Evolutionary conservation across 768 basidiomycete species (phyloP).

Genomic region (Hortiboletus campestris): DNA sequence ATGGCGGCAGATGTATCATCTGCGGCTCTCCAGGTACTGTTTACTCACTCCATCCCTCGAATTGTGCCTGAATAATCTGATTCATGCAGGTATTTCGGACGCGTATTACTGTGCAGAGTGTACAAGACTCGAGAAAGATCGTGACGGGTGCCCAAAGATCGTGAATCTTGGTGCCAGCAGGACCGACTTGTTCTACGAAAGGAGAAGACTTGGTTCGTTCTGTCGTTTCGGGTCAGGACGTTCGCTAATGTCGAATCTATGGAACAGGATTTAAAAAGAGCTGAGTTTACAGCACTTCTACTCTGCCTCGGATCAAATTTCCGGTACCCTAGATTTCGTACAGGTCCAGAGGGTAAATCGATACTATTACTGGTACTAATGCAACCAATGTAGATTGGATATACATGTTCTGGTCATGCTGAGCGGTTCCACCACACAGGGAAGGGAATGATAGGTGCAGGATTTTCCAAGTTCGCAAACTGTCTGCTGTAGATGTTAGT

Average conservation of each 20-base stretch:
- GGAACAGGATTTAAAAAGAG: conserved; percentile 34
- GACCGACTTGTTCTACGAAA: conserved; percentile 90
- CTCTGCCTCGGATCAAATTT: not conserved
- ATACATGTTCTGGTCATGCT: conserved; percentile 2
- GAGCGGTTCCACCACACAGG: conserved; percentile 45
- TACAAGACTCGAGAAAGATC: conserved; percentile 93
- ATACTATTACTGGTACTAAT: conserved; percentile 3
- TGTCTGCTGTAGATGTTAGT: conserved; percentile 35
- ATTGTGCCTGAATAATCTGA: not conserved
- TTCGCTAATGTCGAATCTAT: not conserved
- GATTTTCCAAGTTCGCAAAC: conserved; percentile 57
- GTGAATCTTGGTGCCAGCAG: conserved; percentile 94
- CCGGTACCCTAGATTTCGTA: not conserved
- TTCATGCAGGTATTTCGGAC: conserved; percentile 83
- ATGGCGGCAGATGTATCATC: conserved; percentile 96
- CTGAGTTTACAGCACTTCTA: conserved; percentile 8
- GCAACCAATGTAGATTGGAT: not conserved
- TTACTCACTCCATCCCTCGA: not conserved
- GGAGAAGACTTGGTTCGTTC: conserved; percentile 71
- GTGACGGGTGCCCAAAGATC: conserved; percentile 98
- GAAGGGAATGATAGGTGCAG: conserved; percentile 61
- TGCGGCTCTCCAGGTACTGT: conserved; percentile 88
- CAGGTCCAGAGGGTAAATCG: not conserved
- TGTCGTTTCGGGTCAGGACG: not conserved
- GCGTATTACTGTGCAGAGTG: conserved; percentile 99